phyloP scores from a whole-genome alignment of 805 yeast genomes.

The Yamadazyma ubonensis region DNA sequence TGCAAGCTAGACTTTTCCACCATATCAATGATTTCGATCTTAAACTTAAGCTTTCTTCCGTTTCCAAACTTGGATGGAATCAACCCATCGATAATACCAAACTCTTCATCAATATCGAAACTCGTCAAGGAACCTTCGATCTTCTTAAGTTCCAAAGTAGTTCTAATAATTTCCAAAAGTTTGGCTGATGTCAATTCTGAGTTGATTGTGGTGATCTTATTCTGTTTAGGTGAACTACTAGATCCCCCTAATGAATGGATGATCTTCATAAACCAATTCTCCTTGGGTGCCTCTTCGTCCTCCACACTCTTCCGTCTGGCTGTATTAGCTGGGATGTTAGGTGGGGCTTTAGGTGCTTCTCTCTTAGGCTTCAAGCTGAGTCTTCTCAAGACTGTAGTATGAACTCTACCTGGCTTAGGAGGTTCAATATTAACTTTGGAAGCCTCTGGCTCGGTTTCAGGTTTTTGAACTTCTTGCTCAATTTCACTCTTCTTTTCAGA shows the following conservation, averaged over 20 bases:
- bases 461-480: no score
- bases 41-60: conserved; percentile 48
- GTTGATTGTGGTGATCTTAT: conserved; percentile 32
- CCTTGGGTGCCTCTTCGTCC: conserved; percentile 16
- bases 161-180: conserved; percentile 34
- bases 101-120: conserved; percentile 43
- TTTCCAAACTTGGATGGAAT: conserved; percentile 47
- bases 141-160: conserved; percentile 44
- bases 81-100: conserved; percentile 44
- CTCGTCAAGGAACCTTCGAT: conserved; percentile 50
- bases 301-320: conserved; percentile 1
- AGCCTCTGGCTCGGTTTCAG: no score
- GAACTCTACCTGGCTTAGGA: conserved; percentile 11
- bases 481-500: background rate
- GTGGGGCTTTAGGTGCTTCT: conserved; percentile 40
- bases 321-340: background rate
- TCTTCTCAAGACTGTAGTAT: conserved; percentile 22
- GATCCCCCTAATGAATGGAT: conserved; percentile 25
- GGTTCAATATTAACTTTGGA: conserved; percentile 10
- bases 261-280: conserved; percentile 41
- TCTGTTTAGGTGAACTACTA: conserved; percentile 11
- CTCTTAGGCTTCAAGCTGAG: conserved; percentile 38
- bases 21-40: conserved; percentile 42
- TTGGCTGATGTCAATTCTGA: conserved; percentile 29
- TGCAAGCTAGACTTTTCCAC: conserved; percentile 39